A percentile compares a stretch with the other conserved stretches of the same genome.
phyloP scores from a whole-genome alignment of 2,329 filamentous ascomycete species.

The Pseudocercospora fijiensis region DNA sequence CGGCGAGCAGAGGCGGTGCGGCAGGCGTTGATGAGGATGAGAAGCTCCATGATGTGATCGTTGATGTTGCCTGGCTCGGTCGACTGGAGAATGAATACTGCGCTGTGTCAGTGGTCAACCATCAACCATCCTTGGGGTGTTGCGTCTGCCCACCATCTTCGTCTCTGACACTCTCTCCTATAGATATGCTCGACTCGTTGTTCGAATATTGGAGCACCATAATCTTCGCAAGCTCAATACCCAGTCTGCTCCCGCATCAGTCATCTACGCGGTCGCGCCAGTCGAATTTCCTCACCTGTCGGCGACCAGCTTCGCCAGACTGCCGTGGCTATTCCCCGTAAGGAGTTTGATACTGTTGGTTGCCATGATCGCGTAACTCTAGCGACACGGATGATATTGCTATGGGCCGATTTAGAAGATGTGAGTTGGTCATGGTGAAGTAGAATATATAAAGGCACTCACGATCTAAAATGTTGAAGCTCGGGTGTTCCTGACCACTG shows the following conservation, averaged over 20 bases:
- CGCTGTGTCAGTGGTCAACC: conserved; percentile 9
- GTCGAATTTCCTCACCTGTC: conserved; percentile 53
- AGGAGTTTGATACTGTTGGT: conserved; percentile 73
- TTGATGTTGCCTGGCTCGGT: conserved; percentile 96
- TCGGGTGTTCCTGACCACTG: not conserved
- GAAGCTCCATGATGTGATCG: conserved; percentile 94
- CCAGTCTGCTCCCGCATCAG: conserved; percentile 54
- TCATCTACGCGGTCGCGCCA: conserved; percentile 13
- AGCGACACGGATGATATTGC: conserved; percentile 7
- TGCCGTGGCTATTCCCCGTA: conserved; percentile 72
- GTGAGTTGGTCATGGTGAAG: conserved; percentile 23
- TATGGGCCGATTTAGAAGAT: conserved; percentile 10
- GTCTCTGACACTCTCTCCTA: conserved; percentile 92
- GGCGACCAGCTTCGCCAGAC: conserved; percentile 68
- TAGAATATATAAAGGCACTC: not conserved
- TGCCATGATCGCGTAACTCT: conserved; percentile 53
- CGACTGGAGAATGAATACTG: conserved; percentile 92
- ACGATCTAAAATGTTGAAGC: not conserved
- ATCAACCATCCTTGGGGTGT: not conserved
- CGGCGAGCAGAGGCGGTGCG: conserved; percentile 80
- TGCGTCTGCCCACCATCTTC: conserved; percentile 68
- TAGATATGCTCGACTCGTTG: conserved; percentile 85
- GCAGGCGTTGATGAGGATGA: conserved; percentile 98
- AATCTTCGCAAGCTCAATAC: conserved; percentile 75
- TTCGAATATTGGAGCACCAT: conserved; percentile 83